Percentiles rank a stretch among this genome's conserved stretches.
Evolutionary conservation across 495 filamentous ascomycete genomes (phyloP).

Genomic region (Penicillium robsamsonii): DNA sequence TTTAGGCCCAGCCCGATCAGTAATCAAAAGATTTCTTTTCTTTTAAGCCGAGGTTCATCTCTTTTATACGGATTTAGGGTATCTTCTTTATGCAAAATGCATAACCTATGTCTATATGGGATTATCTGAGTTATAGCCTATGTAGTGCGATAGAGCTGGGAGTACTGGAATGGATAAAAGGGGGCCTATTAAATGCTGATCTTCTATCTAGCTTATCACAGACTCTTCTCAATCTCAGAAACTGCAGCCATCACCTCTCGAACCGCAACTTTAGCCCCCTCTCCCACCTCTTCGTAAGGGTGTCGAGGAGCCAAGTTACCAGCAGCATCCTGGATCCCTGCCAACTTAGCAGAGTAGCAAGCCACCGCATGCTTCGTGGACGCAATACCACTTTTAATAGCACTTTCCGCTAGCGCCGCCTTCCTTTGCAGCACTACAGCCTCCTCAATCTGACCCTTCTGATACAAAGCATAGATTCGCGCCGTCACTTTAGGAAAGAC

Average conservation of each 20-base stretch:
- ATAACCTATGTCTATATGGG: too few species aligned
- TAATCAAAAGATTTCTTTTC: conserved; percentile 7
- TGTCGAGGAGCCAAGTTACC: conserved; percentile 47
- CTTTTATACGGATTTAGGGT: not conserved
- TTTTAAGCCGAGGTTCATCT: conserved; percentile 7
- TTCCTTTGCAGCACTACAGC: conserved; percentile 69
- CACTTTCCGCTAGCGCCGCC: conserved; percentile 75
- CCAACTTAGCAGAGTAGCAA: conserved; percentile 24
- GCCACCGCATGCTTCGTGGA: conserved; percentile 62
- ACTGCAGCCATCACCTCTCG: conserved; percentile 42
- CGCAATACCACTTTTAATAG: conserved; percentile 72
- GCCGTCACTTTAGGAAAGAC: conserved; percentile 64
- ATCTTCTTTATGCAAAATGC: too few species aligned
- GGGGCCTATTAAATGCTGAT: too few species aligned
- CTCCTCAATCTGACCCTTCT: conserved; percentile 58
- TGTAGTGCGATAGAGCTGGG: too few species aligned
- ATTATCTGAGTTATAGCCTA: too few species aligned
- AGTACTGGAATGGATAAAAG: too few species aligned
- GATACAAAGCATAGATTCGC: conserved; percentile 62
- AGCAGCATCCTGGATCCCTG: conserved; percentile 23
- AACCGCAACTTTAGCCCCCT: conserved; percentile 48
- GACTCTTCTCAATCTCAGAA: conserved; percentile 18
- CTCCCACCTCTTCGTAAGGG: conserved; percentile 51
- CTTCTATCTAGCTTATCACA: not conserved
- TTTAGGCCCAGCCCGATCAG: conserved; percentile 8